phyloP scores from a whole-genome alignment of 305 asterid genomes.

The Solanum chacoense region DNA sequence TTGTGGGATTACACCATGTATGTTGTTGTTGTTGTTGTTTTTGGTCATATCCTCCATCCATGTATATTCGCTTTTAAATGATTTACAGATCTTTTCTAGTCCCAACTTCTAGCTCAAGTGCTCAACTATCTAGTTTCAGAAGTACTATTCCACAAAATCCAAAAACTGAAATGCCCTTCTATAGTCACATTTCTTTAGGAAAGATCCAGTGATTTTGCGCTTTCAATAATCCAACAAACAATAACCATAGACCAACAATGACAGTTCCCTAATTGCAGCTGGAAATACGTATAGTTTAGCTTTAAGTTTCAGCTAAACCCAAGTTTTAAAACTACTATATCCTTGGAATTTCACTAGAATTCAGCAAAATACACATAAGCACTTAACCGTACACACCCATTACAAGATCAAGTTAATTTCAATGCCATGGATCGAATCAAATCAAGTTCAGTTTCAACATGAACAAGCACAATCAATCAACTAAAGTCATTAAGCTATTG shows the following conservation, averaged over 20 bases:
- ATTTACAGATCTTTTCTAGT: neutral
- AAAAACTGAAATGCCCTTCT: slow-evolving; percentile 1
- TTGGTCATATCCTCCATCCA: neutral
- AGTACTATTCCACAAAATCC: neutral
- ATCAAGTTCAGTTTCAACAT: neutral
- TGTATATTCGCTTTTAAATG: neutral
- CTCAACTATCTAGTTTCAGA: neutral
- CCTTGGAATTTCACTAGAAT: neutral
- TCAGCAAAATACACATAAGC: neutral
- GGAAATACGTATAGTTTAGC: neutral
- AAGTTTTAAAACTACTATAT: neutral
- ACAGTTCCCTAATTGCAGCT: neutral
- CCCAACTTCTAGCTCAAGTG: neutral
- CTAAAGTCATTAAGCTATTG: neutral
- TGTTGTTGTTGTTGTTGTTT: neutral
- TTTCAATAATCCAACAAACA: neutral
- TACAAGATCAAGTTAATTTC: neutral
- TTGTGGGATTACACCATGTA: neutral
- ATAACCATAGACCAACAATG: neutral
- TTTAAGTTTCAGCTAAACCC: neutral
- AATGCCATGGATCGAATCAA: neutral
- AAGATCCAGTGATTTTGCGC: neutral
- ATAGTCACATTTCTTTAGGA: neutral
- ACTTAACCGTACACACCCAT: neutral
- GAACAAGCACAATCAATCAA: neutral